phyloP scores from a whole-genome alignment of 2,329 filamentous ascomycete species.

The Apiospora koreana region DNA sequence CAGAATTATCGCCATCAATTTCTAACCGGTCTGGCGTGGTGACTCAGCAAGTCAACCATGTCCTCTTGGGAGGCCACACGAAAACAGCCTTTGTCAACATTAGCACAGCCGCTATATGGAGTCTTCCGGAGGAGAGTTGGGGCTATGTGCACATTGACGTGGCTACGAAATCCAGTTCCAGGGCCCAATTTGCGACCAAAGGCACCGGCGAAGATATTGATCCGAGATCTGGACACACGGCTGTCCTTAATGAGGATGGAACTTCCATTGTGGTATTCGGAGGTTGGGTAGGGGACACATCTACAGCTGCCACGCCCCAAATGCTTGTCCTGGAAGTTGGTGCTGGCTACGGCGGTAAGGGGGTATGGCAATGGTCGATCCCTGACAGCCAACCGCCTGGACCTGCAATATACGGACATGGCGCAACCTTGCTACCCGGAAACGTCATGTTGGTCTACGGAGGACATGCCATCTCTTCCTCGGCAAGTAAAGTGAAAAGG shows the following conservation, averaged over 20 bases:
- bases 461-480: conserved; percentile 52
- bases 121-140: conserved; percentile 84
- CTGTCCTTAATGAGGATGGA: conserved; percentile 79
- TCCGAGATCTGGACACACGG: conserved; percentile 85
- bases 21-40: conserved; percentile 66
- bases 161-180: conserved; percentile 43
- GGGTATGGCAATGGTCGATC: conserved; percentile 71
- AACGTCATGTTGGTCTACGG: conserved; percentile 71
- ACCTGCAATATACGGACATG: conserved; percentile 61
- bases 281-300: conserved; percentile 87
- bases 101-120: conserved; percentile 86
- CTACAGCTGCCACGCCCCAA: conserved; percentile 77
- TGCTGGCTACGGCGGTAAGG: conserved; percentile 69
- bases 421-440: conserved; percentile 62
- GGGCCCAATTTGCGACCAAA: conserved; percentile 58
- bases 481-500: conserved; percentile 35
- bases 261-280: conserved; percentile 77
- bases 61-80: conserved; percentile 86
- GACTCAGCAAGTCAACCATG: conserved; percentile 75
- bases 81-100: conserved; percentile 87
- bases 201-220: conserved; percentile 56
- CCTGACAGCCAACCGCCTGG: conserved; percentile 52
- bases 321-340: conserved; percentile 76
- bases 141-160: conserved; percentile 65
- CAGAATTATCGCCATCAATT: conserved; percentile 68